Evolutionary conservation across 2,329 filamentous ascomycete species (phyloP), one percentile per base, ranked within the genome.

Genomic region (Pleurostoma richardsiae): DNA sequence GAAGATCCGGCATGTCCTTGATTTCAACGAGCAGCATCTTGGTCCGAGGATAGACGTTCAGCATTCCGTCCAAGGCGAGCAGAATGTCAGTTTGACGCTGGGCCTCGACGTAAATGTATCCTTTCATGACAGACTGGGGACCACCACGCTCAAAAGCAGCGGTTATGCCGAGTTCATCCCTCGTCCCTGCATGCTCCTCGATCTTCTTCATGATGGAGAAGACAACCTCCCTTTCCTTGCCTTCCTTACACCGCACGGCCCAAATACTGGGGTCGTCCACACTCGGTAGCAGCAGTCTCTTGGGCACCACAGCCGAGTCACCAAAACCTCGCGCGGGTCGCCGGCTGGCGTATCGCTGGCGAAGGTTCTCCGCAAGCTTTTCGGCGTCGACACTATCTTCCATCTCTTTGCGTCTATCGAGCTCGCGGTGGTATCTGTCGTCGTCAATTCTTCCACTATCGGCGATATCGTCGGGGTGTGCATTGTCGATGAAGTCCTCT

Each of bases 251-350:
- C 58, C 88, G 85, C 52, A 96, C 85, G 51, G 87, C 90, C 89
- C 90, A 99, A 62, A 99, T 97, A 58, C 88, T 90, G 1, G 94
- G 94, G 64, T 99, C 94, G 52, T 96, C 87, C 43, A 96, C 91
- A 58, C 89, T 94, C 4, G 94, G 94, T 40, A 97, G 82, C 10
- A 97, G 78, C 39, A 97, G 71, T 51, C 89, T 82, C 66, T 92
- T 91, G 26, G 91, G 90, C 3, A 95, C 84, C 42, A 92, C 81
- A 3, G 85, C 82, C 27, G 86, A 82, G 58, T 92, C 87, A 43
- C 79, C 79, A 50, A 80, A 67, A 59, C 79, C 77, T 39, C 82
- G 80, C 29, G 79, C 79, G 47, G 80, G 76, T 38, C 86, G 82
- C 54, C 86, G 82, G 55, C 90, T 85, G 54, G 91, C 90, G 65